Percentiles rank a stretch among this genome's conserved stretches.
Evolutionary conservation across 2,329 filamentous ascomycete genomes (phyloP).

Genomic region (Diplodia scrobiculata): DNA sequence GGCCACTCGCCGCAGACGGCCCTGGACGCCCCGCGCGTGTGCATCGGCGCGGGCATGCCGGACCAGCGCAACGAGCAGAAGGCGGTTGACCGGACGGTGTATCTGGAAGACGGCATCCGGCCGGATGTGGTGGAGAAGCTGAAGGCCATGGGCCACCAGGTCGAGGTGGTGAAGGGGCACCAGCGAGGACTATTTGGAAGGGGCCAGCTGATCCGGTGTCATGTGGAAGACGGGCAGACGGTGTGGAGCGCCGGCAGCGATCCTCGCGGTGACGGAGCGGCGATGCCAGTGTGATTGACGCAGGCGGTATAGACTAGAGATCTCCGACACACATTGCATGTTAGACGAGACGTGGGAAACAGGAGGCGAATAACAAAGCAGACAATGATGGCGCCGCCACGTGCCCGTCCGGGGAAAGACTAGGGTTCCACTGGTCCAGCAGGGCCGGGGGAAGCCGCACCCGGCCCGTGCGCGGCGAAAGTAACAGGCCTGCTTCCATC

Average conservation of each 20-base stretch:
- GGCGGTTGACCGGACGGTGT: conserved; percentile 65
- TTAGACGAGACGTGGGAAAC: background rate
- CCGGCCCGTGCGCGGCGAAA: background rate
- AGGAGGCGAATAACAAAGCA: background rate
- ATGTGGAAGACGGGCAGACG: conserved; percentile 70
- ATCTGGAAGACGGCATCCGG: conserved; percentile 79
- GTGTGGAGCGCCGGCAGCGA: conserved; percentile 92
- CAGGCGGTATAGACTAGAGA: background rate
- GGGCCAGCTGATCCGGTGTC: conserved; percentile 81
- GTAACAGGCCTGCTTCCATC: conserved; percentile 5
- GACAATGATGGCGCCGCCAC: background rate
- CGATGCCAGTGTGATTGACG: conserved; percentile 51
- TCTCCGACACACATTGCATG: background rate
- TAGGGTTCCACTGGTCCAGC: background rate
- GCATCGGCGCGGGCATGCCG: conserved; percentile 74
- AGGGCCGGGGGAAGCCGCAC: background rate
- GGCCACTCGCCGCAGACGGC: conserved; percentile 81
- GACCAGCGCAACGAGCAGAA: conserved; percentile 50
- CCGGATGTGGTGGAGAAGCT: conserved; percentile 68
- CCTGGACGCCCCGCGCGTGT: conserved; percentile 87
- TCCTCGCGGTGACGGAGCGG: conserved; percentile 77
- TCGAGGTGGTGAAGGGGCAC: conserved; percentile 68
- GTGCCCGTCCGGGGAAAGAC: conserved; percentile 6
- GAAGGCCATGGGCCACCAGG: conserved; percentile 69
- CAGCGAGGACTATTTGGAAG: conserved; percentile 74